These are phyloP conservation scores for Corchorus capsularis DNA, from an alignment of 345 rosid species.

Conservation along the genomic window DNA sequence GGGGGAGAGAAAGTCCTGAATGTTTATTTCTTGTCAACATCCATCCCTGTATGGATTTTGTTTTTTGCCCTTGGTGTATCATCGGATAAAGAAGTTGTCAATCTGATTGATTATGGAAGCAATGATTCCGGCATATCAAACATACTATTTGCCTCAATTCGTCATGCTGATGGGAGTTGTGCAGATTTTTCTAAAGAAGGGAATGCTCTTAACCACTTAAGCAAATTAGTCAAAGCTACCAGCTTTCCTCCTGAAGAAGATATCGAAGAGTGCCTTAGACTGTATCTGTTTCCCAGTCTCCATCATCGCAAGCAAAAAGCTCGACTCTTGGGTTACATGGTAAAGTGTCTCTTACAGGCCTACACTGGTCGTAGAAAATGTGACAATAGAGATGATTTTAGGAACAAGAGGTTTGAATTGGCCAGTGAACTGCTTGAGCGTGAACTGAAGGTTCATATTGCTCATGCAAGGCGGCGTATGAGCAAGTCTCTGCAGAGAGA, in stretches of 20 bases:
- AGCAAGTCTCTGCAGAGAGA: conserved; percentile 69
- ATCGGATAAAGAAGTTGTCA: conserved; percentile 70
- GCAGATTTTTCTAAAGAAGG: conserved; percentile 50
- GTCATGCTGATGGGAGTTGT: conserved; percentile 64
- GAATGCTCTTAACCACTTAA: conserved; percentile 45
- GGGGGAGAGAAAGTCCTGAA: conserved; percentile 70
- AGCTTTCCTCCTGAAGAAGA: conserved; percentile 76
- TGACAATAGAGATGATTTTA: conserved; percentile 80
- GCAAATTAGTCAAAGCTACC: conserved; percentile 44
- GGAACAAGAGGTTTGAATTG: conserved; percentile 86
- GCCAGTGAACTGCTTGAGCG: conserved; percentile 88
- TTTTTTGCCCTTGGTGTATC: conserved; percentile 82
- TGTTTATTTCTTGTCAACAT: conserved; percentile 74
- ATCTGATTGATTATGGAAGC: conserved; percentile 55
- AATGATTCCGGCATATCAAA: conserved; percentile 60
- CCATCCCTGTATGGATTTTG: conserved; percentile 77
- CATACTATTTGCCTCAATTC: conserved; percentile 61
- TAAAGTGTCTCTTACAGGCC: conserved; percentile 73
- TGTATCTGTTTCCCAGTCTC: conserved; percentile 71
- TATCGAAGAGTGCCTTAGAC: conserved; percentile 55
- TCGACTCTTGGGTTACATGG: conserved; percentile 87
- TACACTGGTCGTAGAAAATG: conserved; percentile 69
- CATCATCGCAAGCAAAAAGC: conserved; percentile 65
- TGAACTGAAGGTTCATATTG: conserved; percentile 75
- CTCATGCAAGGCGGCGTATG: conserved; percentile 77